phyloP scores from a whole-genome alignment of 139 green algal species.

The Yamagishiella unicocca region DNA sequence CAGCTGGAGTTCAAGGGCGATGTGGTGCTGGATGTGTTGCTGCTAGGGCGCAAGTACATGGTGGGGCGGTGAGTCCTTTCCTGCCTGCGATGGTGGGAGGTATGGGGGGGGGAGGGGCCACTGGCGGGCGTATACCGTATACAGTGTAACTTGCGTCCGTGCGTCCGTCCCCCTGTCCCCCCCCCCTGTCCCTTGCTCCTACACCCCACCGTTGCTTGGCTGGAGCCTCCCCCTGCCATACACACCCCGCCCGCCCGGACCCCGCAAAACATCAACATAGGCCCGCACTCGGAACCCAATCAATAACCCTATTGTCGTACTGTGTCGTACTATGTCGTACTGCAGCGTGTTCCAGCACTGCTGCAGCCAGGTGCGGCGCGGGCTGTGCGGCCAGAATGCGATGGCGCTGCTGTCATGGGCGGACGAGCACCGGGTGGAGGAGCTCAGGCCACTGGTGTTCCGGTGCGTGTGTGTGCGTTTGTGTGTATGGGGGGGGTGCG shows the following conservation, averaged over 20 bases:
- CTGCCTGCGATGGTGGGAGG: too few species aligned
- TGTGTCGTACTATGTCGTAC: background rate
- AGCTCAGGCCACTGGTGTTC: constrained; percentile 25
- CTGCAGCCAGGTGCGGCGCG: constrained; percentile 40
- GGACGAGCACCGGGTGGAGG: constrained; percentile 43
- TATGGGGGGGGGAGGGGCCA: too few species aligned
- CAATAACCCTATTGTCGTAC: background rate
- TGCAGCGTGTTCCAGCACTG: constrained; percentile 48
- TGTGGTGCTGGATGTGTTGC: constrained; percentile 44
- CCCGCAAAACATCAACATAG: too few species aligned
- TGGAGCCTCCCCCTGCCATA: too few species aligned
- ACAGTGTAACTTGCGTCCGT: too few species aligned
- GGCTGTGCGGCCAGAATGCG: constrained; percentile 28
- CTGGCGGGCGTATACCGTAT: too few species aligned
- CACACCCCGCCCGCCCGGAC: too few species aligned
- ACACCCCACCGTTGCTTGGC: too few species aligned
- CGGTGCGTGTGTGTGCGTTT: background rate
- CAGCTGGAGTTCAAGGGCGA: constrained; percentile 41
- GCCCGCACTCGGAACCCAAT: too few species aligned
- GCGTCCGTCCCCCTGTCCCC: too few species aligned
- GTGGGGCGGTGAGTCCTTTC: constrained; percentile 41
- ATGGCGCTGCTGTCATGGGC: constrained; percentile 38
- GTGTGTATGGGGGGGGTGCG: too few species aligned
- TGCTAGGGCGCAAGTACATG: constrained; percentile 47
- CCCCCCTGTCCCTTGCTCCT: too few species aligned